Evolutionary conservation across 495 filamentous ascomycete genomes (phyloP).

Genomic region (Venustampulla echinocandica): DNA sequence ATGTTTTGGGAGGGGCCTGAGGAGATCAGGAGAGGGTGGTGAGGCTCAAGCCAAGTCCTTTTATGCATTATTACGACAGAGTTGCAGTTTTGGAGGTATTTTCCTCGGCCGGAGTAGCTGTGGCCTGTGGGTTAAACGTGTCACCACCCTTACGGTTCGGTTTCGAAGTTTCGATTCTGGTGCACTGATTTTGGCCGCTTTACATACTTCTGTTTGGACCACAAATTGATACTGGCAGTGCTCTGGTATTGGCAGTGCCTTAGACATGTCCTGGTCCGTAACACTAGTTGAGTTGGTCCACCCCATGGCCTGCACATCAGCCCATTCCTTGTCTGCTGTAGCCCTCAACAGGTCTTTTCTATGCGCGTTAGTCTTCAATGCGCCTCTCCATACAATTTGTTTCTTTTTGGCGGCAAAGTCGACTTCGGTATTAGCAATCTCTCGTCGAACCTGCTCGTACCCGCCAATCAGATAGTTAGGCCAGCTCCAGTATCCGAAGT

Average conservation of each 20-base stretch:
- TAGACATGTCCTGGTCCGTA: constrained; percentile 35
- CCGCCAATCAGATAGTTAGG: constrained; percentile 35
- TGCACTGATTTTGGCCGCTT: no score
- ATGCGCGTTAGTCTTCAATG: neutral
- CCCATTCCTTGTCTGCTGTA: constrained; percentile 6
- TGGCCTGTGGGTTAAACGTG: neutral
- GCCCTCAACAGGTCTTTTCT: constrained; percentile 26
- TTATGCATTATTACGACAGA: constrained; percentile 46
- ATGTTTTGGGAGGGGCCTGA: constrained; percentile 51
- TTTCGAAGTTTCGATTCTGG: neutral
- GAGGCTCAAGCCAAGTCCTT: constrained; percentile 36
- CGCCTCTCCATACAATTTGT: constrained; percentile 54
- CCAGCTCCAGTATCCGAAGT: constrained; percentile 60
- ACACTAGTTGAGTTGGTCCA: constrained; percentile 1
- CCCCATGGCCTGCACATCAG: constrained; percentile 7
- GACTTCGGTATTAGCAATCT: constrained; percentile 34
- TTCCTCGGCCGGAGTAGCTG: constrained; percentile 36
- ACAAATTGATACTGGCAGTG: constrained; percentile 53
- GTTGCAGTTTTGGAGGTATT: constrained; percentile 53
- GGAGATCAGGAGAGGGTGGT: constrained; percentile 32
- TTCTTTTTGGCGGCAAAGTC: constrained; percentile 39
- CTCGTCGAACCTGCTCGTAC: constrained; percentile 37
- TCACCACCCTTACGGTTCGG: neutral
- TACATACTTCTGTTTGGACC: constrained; percentile 52
- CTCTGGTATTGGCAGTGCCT: constrained; percentile 29